These are phyloP conservation scores for Cercospora berteroae DNA, from an alignment of 2,329 filamentous ascomycete genomes.

Conservation along the genomic window DNA sequence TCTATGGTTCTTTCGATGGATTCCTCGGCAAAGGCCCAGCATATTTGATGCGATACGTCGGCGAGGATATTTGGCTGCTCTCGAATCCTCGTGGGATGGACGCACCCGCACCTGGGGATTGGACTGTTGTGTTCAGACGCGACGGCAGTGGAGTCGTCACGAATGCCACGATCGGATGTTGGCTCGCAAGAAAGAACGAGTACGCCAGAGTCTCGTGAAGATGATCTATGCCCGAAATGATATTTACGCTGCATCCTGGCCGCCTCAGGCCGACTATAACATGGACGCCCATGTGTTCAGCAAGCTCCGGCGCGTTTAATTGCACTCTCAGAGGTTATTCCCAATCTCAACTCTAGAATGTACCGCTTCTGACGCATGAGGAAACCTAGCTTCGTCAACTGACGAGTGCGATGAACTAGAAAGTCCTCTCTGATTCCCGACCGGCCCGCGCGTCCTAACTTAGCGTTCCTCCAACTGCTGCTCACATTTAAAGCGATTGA, in stretches of 20 bases:
- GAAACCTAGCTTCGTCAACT: neutral
- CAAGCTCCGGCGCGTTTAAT: neutral
- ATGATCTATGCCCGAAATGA: neutral
- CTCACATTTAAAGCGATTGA: neutral
- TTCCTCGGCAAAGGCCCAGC: conserved; percentile 43
- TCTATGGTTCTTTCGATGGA: conserved; percentile 47
- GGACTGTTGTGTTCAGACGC: conserved; percentile 43
- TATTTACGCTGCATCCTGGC: neutral
- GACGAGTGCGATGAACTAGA: no score
- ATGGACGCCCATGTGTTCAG: neutral
- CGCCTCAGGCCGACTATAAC: neutral
- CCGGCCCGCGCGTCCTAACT: no score
- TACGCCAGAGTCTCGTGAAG: conserved; percentile 7
- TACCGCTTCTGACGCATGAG: neutral
- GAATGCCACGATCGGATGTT: conserved; percentile 42
- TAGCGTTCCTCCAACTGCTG: neutral
- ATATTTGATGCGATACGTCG: conserved; percentile 42
- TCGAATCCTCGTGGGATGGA: conserved; percentile 44
- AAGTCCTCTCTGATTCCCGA: no score
- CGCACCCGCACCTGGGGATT: conserved; percentile 44
- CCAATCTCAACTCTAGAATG: neutral
- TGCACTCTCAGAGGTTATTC: neutral
- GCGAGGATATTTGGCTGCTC: conserved; percentile 43
- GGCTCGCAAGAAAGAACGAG: conserved; percentile 40
- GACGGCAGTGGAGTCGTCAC: conserved; percentile 21